Evolutionary conservation across 176 grass and related monocot genomes (phyloP).

Genomic region (Saccharum spontaneum): DNA sequence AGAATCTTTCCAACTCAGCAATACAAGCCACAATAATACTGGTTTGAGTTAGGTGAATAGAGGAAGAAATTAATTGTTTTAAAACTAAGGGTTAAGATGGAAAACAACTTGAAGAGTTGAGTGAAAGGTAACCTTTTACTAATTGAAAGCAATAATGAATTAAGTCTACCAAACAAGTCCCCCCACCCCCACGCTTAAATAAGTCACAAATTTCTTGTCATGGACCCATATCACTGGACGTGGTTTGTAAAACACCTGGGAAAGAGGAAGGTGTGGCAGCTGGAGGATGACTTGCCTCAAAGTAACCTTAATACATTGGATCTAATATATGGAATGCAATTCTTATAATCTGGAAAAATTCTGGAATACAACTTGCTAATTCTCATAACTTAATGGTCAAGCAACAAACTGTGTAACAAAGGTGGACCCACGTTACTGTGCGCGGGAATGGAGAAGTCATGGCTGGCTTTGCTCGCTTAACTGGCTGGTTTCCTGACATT

Average conservation of each 20-base stretch:
- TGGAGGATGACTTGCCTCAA: background rate
- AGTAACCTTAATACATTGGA: background rate
- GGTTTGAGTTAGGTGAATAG: background rate
- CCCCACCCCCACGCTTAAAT: background rate
- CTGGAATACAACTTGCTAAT: background rate
- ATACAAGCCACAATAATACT: background rate
- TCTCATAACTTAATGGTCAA: background rate
- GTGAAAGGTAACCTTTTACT: background rate
- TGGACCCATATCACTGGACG: background rate
- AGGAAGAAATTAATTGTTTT: background rate
- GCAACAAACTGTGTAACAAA: background rate
- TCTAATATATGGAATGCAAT: background rate
- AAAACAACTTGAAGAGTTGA: background rate
- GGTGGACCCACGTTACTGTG: background rate
- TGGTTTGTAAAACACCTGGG: background rate
- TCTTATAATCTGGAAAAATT: background rate
- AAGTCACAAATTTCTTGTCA: background rate
- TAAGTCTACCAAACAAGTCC: background rate
- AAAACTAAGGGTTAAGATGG: background rate
- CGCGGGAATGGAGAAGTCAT: background rate
- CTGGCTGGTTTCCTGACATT: background rate
- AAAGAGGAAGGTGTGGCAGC: background rate
- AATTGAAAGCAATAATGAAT: background rate
- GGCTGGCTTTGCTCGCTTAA: background rate
- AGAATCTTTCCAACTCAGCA: background rate